Evolutionary conservation across 305 asterid genomes (phyloP), one percentile per base, ranked within the genome.

Genomic region (Fraxinus sp.): DNA sequence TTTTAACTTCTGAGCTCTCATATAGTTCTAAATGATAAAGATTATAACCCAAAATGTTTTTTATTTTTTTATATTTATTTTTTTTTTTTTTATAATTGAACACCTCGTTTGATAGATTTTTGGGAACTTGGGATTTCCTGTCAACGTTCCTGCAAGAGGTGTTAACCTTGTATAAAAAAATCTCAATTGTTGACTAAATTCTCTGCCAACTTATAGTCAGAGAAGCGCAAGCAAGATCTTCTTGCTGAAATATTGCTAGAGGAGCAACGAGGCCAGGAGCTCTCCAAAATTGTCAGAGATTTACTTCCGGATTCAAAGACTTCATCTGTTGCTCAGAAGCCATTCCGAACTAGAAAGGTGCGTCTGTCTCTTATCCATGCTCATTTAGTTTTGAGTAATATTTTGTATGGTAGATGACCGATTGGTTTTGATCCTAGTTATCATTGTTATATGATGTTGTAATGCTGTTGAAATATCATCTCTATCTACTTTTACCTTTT

Each of bases 291-390:
- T 80, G 87, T 86, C 72, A 83, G 83, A 85, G 88, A 91, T 36
- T 70, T 84, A 46, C 85, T 79, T 77, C 88, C 89, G 46, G 78
- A 81, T 89, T 81, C 95, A 77, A 89, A 86, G 86, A 74, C 70
- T 83, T 90, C 94, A 62, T 86, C 86, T 80, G 83, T 72, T 71
- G 84, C 68, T 26, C 88, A 86, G 81, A 92, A 86, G 88, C 90
- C 88, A 68, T 71, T 87, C 68, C 91, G 85, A 74, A 86, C 85
- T 77, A 90, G 92, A 88, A 94, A 91, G 94, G 98, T 94, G 76
- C 24, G 74, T 32, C 16, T 41, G 11, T 79, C 35, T 55, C 76
- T 52, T 79, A 3, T 24, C 74, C 78, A 7, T 35, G n/a, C 79
- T 78, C 57, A 66, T 13, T 37, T 59, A 55, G 24, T 16, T 32